Conservation (phyloP, 1,284 basidiomycete genomes). For the Ganoderma boninense region DNA sequence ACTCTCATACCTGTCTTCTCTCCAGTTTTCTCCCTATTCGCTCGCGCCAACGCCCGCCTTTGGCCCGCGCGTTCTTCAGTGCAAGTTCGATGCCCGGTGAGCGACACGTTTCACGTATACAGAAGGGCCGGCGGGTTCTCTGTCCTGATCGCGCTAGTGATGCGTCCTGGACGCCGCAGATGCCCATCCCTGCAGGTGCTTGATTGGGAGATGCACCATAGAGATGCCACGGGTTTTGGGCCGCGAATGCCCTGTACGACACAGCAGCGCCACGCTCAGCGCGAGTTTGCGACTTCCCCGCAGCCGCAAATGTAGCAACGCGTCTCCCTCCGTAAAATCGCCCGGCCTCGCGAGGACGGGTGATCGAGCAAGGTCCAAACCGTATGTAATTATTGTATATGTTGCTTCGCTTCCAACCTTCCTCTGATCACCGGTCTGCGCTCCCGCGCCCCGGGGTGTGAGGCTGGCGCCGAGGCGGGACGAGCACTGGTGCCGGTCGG, state of each 20-base stretch:
- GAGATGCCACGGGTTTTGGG: neutral
- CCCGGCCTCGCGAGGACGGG: neutral
- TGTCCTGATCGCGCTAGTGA: conserved; percentile 1
- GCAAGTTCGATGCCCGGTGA: neutral
- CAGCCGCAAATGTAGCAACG: neutral
- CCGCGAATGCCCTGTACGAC: neutral
- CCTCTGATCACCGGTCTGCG: conserved; percentile 7
- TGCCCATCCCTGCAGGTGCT: neutral
- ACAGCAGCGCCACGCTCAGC: neutral
- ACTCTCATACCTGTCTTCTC: neutral
- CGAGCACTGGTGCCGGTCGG: neutral
- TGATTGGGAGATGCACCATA: neutral
- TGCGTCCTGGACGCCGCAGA: neutral
- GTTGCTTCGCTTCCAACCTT: neutral
- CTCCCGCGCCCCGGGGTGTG: conserved; percentile 6
- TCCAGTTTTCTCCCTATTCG: neutral
- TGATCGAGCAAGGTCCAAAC: neutral
- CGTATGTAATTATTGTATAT: neutral
- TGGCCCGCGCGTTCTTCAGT: neutral
- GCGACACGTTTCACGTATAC: conserved; percentile 4
- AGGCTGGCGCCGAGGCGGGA: neutral
- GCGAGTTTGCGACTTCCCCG: neutral
- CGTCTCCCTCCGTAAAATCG: too few species aligned
- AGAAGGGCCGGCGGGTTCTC: neutral
- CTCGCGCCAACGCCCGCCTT: conserved; percentile 2